These are phyloP conservation scores for Rhizopogon roseolus DNA, from an alignment of 768 basidiomycete genomes.

Conservation along the genomic window DNA sequence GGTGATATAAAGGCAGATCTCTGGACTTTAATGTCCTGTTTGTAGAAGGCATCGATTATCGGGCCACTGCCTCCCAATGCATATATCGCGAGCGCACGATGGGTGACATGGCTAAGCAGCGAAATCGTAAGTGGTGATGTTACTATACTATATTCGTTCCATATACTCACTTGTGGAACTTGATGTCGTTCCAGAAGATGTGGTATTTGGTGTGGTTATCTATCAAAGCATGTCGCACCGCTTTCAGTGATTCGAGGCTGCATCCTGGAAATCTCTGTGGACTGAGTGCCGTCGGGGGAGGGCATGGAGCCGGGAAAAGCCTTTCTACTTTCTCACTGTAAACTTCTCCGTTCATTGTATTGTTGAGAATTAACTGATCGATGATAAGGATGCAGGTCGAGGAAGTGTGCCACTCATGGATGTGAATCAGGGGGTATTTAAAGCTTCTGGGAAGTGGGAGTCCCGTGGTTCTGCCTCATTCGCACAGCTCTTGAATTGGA, in stretches of 20 bases:
- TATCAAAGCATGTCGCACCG: slow-evolving; percentile 29
- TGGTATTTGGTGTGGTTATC: slow-evolving; percentile 47
- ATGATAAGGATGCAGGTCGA: neutral
- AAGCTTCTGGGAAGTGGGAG: neutral
- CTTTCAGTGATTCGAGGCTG: slow-evolving; percentile 14
- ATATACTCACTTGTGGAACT: slow-evolving; percentile 47
- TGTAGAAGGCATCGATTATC: slow-evolving; percentile 21
- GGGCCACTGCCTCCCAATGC: slow-evolving; percentile 21
- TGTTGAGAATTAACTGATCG: neutral
- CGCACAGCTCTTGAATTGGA: too few species aligned
- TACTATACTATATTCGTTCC: neutral
- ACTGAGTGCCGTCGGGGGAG: slow-evolving; percentile 17
- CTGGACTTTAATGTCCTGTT: slow-evolving; percentile 15
- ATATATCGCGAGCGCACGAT: slow-evolving; percentile 25
- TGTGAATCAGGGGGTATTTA: neutral
- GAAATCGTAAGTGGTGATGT: neutral
- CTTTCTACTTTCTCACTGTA: slow-evolving; percentile 8
- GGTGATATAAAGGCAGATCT: slow-evolving; percentile 20
- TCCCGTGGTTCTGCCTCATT: neutral
- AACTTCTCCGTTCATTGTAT: neutral
- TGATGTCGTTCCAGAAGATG: slow-evolving; percentile 41
- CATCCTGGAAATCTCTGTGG: slow-evolving; percentile 25
- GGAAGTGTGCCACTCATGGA: neutral
- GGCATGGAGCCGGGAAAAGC: slow-evolving; percentile 21
- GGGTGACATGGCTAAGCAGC: slow-evolving; percentile 21